Conservation (phyloP, 78 protist species). For the Pigoraptor vietnamica region DNA sequence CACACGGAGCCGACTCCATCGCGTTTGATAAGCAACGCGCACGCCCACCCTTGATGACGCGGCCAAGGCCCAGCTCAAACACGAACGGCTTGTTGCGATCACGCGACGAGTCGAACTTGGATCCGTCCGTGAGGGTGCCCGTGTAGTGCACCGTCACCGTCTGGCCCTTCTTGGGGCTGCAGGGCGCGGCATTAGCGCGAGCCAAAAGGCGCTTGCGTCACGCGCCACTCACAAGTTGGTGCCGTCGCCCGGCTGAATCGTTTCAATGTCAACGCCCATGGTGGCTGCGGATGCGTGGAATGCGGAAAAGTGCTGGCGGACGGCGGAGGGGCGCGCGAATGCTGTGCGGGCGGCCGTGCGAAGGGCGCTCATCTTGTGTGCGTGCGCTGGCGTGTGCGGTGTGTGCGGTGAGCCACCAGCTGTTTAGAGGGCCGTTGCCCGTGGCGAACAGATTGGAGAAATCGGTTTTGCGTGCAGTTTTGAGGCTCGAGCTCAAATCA, state of each 20-base stretch:
- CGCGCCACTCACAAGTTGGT: neutral
- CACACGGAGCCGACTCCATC: too few relatives aligned
- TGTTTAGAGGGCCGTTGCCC: too few relatives aligned
- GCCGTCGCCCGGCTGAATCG: neutral
- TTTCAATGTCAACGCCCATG: neutral
- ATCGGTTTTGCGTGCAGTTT: too few relatives aligned
- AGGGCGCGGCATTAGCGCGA: neutral
- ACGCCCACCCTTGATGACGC: constrained; percentile 68
- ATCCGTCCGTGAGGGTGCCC: constrained; percentile 75
- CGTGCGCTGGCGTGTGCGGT: too few relatives aligned
- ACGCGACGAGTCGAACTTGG: constrained; percentile 75
- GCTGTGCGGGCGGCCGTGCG: neutral
- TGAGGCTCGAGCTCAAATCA: too few relatives aligned
- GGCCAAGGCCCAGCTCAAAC: constrained; percentile 31
- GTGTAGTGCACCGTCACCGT: constrained; percentile 58
- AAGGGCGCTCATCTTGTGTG: neutral
- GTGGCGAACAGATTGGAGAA: too few relatives aligned
- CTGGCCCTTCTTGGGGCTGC: constrained; percentile 16
- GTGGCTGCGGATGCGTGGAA: neutral
- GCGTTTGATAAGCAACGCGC: neutral
- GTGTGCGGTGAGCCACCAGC: too few relatives aligned
- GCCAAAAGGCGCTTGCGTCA: neutral
- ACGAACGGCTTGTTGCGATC: constrained; percentile 58
- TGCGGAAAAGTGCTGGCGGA: neutral
- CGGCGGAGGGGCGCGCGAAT: neutral